Percentiles rank a stretch among this genome's conserved stretches.
These are phyloP conservation scores for Monilinia fructicola DNA, from an alignment of 2,329 filamentous ascomycete species.

Conservation along the genomic window DNA sequence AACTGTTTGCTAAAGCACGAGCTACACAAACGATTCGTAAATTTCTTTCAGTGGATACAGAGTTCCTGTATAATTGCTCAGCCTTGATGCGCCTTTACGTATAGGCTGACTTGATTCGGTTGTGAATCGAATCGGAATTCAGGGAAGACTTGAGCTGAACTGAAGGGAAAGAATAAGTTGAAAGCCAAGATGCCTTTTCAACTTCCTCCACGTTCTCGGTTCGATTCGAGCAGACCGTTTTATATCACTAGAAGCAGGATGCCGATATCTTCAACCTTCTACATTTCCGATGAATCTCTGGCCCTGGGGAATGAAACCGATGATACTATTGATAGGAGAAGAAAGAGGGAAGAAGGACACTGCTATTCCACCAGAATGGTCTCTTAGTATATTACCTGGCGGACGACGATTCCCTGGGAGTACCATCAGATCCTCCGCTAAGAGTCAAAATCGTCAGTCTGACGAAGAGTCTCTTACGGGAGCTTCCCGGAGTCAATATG, in stretches of 20 bases:
- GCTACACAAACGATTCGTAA: neutral
- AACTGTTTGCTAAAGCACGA: constrained; percentile 3
- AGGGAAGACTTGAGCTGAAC: neutral
- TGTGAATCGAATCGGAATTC: constrained; percentile 9
- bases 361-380: constrained; percentile 6
- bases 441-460: neutral
- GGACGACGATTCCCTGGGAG: neutral
- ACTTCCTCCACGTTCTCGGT: constrained; percentile 10
- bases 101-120: constrained; percentile 4
- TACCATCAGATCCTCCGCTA: constrained; percentile 1
- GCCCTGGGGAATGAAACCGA: neutral
- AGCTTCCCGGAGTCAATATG: neutral
- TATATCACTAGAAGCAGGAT: constrained; percentile 11
- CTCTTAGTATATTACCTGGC: neutral
- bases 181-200: constrained; percentile 13
- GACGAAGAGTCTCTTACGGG: constrained; percentile 17
- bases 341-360: neutral
- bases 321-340: neutral
- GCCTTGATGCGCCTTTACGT: neutral
- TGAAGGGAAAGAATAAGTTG: constrained; percentile 1
- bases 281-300: constrained; percentile 17
- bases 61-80: neutral
- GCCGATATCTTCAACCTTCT: constrained; percentile 20
- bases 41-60: neutral
- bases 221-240: constrained; percentile 12